Percentiles rank a stretch among this genome's conserved stretches.
Evolutionary conservation across 768 basidiomycete species (phyloP).

Genomic region (Amanita brunnescens): DNA sequence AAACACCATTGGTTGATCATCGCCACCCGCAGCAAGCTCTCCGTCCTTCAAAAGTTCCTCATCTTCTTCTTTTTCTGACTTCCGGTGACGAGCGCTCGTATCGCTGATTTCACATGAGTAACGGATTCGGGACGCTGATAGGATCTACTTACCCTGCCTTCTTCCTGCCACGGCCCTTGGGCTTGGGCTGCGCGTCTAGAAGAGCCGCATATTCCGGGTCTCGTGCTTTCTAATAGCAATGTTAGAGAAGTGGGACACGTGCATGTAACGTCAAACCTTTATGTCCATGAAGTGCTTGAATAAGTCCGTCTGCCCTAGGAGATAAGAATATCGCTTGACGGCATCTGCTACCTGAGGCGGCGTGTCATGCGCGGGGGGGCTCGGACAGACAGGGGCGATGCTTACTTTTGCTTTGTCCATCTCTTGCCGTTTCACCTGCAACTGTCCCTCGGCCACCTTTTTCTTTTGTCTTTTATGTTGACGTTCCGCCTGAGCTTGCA

Average conservation of each 20-base stretch:
- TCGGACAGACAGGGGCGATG: neutral
- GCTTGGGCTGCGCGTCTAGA: constrained; percentile 79
- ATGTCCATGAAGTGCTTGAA: constrained; percentile 98
- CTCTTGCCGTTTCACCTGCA: constrained; percentile 64
- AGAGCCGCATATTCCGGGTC: constrained; percentile 91
- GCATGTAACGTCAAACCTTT: constrained; percentile 47
- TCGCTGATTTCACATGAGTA: constrained; percentile 36
- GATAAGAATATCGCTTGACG: constrained; percentile 93
- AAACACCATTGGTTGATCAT: constrained; percentile 90
- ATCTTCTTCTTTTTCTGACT: constrained; percentile 97
- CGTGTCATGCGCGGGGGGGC: constrained; percentile 11
- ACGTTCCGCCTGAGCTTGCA: constrained; percentile 21
- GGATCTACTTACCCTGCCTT: constrained; percentile 43
- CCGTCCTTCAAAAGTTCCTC: constrained; percentile 89
- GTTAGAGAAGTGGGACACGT: constrained; percentile 2
- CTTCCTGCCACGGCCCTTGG: constrained; percentile 79
- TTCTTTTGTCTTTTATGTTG: constrained; percentile 39
- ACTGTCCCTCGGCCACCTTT: constrained; percentile 61
- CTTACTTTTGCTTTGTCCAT: constrained; percentile 84
- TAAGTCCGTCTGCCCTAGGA: constrained; percentile 96
- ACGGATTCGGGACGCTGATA: neutral
- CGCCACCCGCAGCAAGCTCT: constrained; percentile 68
- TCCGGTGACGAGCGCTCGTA: constrained; percentile 74
- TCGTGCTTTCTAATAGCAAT: constrained; percentile 53
- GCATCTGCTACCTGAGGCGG: constrained; percentile 71